Percentiles rank a stretch among this genome's conserved stretches.
Conservation (phyloP, 768 basidiomycete genomes). For the Leccinellum luteum region DNA sequence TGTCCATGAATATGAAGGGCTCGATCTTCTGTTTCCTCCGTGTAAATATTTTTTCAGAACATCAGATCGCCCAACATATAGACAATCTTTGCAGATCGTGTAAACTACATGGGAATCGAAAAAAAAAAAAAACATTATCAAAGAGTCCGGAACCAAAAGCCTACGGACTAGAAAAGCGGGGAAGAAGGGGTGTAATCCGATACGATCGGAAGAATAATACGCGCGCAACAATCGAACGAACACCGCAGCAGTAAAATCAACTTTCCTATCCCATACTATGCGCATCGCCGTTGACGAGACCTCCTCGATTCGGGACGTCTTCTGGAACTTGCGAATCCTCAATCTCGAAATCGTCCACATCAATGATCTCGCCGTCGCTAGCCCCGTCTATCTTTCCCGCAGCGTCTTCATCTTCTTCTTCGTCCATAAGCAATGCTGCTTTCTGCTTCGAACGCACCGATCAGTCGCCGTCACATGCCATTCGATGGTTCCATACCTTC, state of each 20-base stretch:
- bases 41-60: no score
- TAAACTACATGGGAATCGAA: not conserved
- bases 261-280: constrained; percentile 14
- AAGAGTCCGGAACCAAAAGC: not conserved
- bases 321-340: constrained; percentile 2
- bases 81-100: not conserved
- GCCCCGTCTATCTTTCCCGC: not conserved
- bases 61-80: not conserved
- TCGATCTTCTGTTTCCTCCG: not conserved
- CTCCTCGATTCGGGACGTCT: not conserved
- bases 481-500: constrained; percentile 54
- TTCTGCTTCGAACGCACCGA: constrained; percentile 40
- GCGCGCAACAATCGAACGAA: not conserved
- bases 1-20: not conserved
- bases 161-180: not conserved
- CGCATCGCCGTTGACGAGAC: constrained; percentile 20
- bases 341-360: constrained; percentile 8
- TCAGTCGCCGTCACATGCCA: not conserved
- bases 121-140: not conserved
- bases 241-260: not conserved
- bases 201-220: not conserved
- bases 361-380: constrained; percentile 10
- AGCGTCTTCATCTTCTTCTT: constrained; percentile 53
- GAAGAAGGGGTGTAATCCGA: not conserved
- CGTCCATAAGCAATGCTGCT: constrained; percentile 61